Percentiles rank a stretch among this genome's conserved stretches.
Conservation (phyloP, 352 stramenopile species). For the Globisporangium okanoganense region DNA sequence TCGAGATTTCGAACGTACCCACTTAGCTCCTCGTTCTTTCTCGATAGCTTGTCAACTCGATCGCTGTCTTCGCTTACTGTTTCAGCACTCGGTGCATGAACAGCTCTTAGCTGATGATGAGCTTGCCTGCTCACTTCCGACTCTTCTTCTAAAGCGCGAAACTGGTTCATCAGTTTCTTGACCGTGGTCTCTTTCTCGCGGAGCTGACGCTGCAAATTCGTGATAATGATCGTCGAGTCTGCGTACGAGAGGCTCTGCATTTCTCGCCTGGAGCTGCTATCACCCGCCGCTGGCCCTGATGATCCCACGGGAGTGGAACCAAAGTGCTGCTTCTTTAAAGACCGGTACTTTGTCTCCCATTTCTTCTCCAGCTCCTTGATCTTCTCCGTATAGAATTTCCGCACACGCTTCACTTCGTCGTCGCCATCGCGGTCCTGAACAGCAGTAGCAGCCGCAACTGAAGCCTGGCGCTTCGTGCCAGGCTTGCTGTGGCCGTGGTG, state of each 20-base stretch:
- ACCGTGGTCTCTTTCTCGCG: slow-evolving; percentile 15
- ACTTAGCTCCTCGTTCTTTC: slow-evolving; percentile 11
- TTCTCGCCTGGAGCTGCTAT: not conserved
- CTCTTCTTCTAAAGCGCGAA: not conserved
- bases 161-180: slow-evolving; percentile 8
- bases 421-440: slow-evolving; percentile 19
- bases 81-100: not conserved
- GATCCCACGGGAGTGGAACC: not conserved
- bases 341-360: slow-evolving; percentile 64
- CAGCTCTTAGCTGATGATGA: not conserved
- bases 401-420: slow-evolving; percentile 46
- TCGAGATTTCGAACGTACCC: slow-evolving; percentile 31
- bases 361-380: slow-evolving; percentile 74
- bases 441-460: not conserved
- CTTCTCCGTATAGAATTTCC: slow-evolving; percentile 71
- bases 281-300: not conserved
- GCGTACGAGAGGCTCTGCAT: slow-evolving; percentile 27
- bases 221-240: slow-evolving; percentile 32
- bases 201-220: slow-evolving; percentile 30
- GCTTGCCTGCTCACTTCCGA: not conserved
- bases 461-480: slow-evolving; percentile 7
- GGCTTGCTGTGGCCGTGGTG: not conserved
- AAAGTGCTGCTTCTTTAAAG: slow-evolving; percentile 48
- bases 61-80: not conserved
- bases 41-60: not conserved